Evolutionary conservation across 148 eudicot species (phyloP), one percentile per base, ranked within the genome.

Genomic region (Chenopodium album): DNA sequence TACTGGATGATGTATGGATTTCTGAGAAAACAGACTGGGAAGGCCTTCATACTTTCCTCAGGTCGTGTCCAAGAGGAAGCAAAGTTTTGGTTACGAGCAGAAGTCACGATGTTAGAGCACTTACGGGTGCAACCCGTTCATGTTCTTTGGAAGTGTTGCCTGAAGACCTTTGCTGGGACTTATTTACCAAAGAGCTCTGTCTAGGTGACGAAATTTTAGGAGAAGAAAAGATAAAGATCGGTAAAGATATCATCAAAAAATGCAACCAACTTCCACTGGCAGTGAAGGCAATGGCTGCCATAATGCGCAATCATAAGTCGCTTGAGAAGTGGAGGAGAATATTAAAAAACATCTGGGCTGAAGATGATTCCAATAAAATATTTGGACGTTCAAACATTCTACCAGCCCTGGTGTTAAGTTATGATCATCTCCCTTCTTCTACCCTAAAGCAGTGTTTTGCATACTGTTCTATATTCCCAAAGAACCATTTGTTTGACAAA

Each of bases 391-490:
- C 71, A 68, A 3, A 68, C 31, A 68, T 68, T 68, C 7, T 29
- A 34, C 71, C 71, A 13, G 71, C 41, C 31, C 41, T 68, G 37
- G 13, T 2, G 37, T 31, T 68, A 34, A 68, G 71, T 16, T 68
- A 29, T 31, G 44, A 68, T 68, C 16, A 68, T 68, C 71, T 68
- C 20, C 69, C 69, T 23, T 68, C 71, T 67, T 29, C 71, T 68
- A 13, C 26, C 19, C 71, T 68, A 41, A 68, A 68, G 41, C 41
- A 68, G 31, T 68, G 71, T 13, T 75, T 80, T 80, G 75, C 82
- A 37, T 85, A 81, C 82, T 78, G 85, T 28, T 78, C 75, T 47
- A 67, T 85, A 8, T 82, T 85, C 67, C 87, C 87, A 14, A 85
- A 85, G 70, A 82, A 80, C 0, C 73, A 85, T 60, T 59, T 82